phyloP scores from a whole-genome alignment of 176 grass and related monocot genomes.

The Lolium multiflorum region DNA sequence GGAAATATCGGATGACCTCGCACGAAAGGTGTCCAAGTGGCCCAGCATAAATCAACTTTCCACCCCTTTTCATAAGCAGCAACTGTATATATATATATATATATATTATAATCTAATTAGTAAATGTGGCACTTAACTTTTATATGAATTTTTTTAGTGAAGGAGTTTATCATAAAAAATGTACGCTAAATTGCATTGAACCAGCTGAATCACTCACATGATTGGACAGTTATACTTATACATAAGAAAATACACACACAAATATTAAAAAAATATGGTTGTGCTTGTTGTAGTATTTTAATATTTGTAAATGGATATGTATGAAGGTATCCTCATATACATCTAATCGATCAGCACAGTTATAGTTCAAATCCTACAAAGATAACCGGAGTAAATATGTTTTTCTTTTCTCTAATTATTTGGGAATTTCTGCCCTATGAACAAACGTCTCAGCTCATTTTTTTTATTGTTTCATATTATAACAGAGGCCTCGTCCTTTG shows the following conservation, averaged over 20 bases:
- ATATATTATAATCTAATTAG: slow-evolving; percentile 22
- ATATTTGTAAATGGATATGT: neutral
- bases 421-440: neutral
- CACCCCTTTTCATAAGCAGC: slow-evolving; percentile 91
- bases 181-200: neutral
- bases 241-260: neutral
- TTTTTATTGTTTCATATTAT: neutral
- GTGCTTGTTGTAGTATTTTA: neutral
- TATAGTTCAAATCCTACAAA: neutral
- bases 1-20: slow-evolving; percentile 79
- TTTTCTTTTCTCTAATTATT: neutral
- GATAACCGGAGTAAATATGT: neutral
- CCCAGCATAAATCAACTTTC: slow-evolving; percentile 82
- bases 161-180: neutral
- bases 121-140: neutral
- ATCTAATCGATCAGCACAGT: neutral
- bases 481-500: neutral
- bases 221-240: neutral
- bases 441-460: neutral
- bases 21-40: slow-evolving; percentile 65
- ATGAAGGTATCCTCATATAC: neutral
- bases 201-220: neutral
- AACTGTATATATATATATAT: slow-evolving; percentile 39
- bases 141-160: neutral
- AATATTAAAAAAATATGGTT: neutral